Percentiles rank a stretch among this genome's conserved stretches.
Conservation (phyloP, 1,284 basidiomycete genomes). For the Erythrobasidium hasegawianum region DNA sequence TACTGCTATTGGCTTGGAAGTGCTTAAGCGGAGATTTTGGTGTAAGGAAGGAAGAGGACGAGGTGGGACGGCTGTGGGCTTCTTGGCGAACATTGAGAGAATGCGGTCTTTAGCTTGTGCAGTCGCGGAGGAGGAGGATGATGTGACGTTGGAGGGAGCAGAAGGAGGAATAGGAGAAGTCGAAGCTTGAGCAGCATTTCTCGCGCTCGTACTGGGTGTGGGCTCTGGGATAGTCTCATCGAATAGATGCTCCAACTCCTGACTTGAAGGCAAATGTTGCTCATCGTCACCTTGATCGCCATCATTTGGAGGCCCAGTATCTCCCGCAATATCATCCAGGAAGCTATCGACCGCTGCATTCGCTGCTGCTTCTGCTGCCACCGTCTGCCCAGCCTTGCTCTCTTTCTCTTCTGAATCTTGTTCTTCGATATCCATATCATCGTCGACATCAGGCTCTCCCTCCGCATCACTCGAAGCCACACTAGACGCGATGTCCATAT, state of each 20-base stretch:
- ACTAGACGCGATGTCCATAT: neutral
- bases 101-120: neutral
- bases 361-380: neutral
- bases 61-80: neutral
- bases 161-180: neutral
- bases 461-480: neutral
- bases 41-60: neutral
- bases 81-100: neutral
- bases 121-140: neutral
- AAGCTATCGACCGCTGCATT: neutral
- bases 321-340: neutral
- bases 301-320: slow-evolving; percentile 6
- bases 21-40: neutral
- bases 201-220: neutral
- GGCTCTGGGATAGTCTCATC: neutral
- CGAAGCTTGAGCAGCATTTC: too few relatives aligned
- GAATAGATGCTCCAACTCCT: neutral
- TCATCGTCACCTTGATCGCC: too few relatives aligned
- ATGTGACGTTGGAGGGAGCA: neutral
- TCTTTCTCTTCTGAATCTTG: neutral
- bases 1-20: neutral
- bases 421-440: slow-evolving; percentile 2
- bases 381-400: neutral
- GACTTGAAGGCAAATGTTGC: neutral
- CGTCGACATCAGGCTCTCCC: neutral